Base-by-base conservation (phyloP, 345 rosid genomes). In the Lagerstroemia speciosa region DNA sequence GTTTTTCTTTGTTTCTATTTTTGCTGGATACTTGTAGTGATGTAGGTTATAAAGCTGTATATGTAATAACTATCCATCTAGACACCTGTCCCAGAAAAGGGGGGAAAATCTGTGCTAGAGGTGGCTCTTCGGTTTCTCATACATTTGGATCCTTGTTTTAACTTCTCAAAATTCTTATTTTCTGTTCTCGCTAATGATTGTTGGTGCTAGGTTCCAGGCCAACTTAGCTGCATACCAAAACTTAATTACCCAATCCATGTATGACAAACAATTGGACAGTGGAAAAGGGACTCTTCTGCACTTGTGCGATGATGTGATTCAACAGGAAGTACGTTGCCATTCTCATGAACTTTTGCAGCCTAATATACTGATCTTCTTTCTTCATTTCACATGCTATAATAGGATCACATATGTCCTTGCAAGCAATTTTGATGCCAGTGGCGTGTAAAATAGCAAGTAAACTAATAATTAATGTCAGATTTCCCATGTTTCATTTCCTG, bases 211-310 rank as follows among this genome's bases (percentile, higher is more conserved):
- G 83, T 94, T 89, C 77, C 89, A 94, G 85, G 78, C 73, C 74
- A 94, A 91, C 78, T 67, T 94, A 85, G 96, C 91, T 67, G 72
- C 82, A n/a, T 94, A 94, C 77, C 98, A 88, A 82, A 91, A 85
- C 79, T 78, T 94, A 79, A 94, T 94, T 58, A 91, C 97, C 3
- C 91, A 87, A 75, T 94, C 98, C 64, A 88, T 92, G 96, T 94
- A 91, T 73, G 96, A 94, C 75, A 94, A 94, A 74, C 99, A 91
- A 72, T 85, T 94, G 50, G 99, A 91, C 74, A 94, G 99, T 76
- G 99, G 99, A 74, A 87, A 62, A 81, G 99, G 99, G 60, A 94
- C 99, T 27, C 91, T 94, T 64, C 86, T 94, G 71, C 99, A 94
- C 79, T 77, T 94, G 74, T 94, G 99, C 38, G 99, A 94, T 69